phyloP scores from a whole-genome alignment of 495 filamentous ascomycete species.

The Usnea hakonensis region DNA sequence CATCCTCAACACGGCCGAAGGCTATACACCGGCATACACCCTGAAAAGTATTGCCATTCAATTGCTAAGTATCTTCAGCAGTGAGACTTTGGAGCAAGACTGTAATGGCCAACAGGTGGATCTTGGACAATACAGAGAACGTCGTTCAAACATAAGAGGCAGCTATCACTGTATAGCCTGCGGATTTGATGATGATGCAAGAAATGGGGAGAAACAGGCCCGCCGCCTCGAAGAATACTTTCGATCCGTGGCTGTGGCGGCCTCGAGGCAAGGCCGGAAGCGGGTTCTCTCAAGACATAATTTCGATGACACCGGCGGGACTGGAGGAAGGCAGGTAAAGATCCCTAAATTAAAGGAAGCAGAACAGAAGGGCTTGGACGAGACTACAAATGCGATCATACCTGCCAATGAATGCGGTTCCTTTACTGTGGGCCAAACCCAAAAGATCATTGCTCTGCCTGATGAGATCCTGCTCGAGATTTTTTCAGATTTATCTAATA shows the following conservation, averaged over 20 bases:
- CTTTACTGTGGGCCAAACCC: not conserved
- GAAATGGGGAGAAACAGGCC: too few relatives aligned
- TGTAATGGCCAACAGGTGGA: not conserved
- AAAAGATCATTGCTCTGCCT: slow-evolving; percentile 23
- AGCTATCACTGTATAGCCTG: too few relatives aligned
- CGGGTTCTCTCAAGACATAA: too few relatives aligned
- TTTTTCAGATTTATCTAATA: slow-evolving; percentile 31
- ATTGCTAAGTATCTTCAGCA: slow-evolving; percentile 50
- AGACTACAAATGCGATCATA: not conserved
- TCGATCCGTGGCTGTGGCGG: too few relatives aligned
- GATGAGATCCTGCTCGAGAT: slow-evolving; percentile 38
- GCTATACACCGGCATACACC: slow-evolving; percentile 44
- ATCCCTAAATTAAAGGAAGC: too few relatives aligned
- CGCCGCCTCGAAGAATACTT: too few relatives aligned
- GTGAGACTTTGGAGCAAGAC: slow-evolving; percentile 41
- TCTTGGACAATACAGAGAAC: not conserved
- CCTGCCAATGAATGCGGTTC: not conserved
- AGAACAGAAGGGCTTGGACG: not conserved
- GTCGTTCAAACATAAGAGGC: not conserved
- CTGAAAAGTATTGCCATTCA: slow-evolving; percentile 45
- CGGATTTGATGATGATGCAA: too few relatives aligned
- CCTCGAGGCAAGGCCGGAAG: too few relatives aligned
- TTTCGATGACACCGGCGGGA: too few relatives aligned
- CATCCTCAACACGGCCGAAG: slow-evolving; percentile 36
- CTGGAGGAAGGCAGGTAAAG: too few relatives aligned